Evolutionary conservation across 169 alveolate species (phyloP).

Genomic region (Perkinsus olseni): DNA sequence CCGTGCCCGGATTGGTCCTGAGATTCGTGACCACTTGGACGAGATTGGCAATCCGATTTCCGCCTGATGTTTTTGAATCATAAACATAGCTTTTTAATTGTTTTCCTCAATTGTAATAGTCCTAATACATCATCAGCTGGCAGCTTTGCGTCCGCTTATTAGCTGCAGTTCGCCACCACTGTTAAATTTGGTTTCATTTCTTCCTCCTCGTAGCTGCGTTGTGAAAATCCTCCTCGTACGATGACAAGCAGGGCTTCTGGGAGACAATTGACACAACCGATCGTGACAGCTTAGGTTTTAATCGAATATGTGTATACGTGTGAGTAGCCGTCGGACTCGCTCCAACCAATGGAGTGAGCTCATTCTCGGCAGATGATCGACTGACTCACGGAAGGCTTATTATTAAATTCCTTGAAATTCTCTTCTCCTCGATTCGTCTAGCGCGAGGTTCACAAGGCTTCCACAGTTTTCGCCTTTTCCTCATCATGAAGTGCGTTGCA

Average conservation of each 20-base stretch:
- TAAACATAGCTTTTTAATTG: too few species aligned
- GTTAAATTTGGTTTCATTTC: background rate
- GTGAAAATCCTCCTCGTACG: background rate
- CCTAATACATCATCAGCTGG: too few species aligned
- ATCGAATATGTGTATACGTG: too few species aligned
- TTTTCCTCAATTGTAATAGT: too few species aligned
- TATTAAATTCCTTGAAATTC: too few species aligned
- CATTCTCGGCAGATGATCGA: too few species aligned
- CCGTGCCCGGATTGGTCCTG: background rate
- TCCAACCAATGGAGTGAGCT: too few species aligned
- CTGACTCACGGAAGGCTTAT: too few species aligned
- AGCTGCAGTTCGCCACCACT: background rate
- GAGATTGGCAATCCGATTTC: background rate
- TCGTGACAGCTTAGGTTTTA: background rate
- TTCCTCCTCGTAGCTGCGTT: background rate
- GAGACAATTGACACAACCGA: background rate
- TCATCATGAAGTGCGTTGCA: background rate
- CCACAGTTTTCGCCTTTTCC: background rate
- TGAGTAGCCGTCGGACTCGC: too few species aligned
- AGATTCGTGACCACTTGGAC: background rate
- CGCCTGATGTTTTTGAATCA: background rate
- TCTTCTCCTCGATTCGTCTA: too few species aligned
- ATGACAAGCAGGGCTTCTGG: background rate
- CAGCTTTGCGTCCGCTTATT: too few species aligned
- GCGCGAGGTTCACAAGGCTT: too few species aligned